Percentiles rank a stretch among this genome's conserved stretches.
Evolutionary conservation across 768 basidiomycete species (phyloP).

Genomic region (Solioccasus polychromus): DNA sequence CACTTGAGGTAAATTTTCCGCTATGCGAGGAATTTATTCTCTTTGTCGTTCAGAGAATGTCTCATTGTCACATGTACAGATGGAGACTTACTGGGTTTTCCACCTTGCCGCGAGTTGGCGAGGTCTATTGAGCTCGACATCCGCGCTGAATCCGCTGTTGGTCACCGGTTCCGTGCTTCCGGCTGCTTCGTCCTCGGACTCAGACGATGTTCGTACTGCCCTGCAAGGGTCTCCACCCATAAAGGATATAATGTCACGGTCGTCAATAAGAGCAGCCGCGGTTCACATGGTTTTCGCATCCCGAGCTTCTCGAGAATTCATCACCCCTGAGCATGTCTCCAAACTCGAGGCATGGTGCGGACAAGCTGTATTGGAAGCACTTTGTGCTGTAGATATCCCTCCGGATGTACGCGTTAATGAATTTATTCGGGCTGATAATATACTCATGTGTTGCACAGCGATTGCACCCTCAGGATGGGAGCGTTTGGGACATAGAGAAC

Average conservation of each 20-base stretch:
- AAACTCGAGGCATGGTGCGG: constrained; percentile 62
- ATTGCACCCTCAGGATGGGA: constrained; percentile 51
- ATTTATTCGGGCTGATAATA: background rate
- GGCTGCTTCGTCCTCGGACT: background rate
- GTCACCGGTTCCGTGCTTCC: constrained; percentile 44
- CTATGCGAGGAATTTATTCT: background rate
- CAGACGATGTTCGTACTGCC: constrained; percentile 7
- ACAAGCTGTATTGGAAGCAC: constrained; percentile 56
- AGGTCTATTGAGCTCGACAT: constrained; percentile 26
- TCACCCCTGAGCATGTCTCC: constrained; percentile 62
- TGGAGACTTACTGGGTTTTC: constrained; percentile 82
- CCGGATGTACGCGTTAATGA: constrained; percentile 40
- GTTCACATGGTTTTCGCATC: constrained; percentile 84
- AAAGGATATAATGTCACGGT: constrained; percentile 8
- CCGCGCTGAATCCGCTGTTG: constrained; percentile 38
- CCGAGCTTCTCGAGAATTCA: constrained; percentile 68
- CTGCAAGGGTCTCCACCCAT: background rate
- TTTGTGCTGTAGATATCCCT: constrained; percentile 46
- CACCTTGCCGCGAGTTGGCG: constrained; percentile 76
- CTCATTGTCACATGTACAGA: constrained; percentile 55
- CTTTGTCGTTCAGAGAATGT: background rate
- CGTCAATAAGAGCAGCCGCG: constrained; percentile 68
- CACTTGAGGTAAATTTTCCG: constrained; percentile 56
- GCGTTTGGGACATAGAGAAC: constrained; percentile 48
- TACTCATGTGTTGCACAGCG: constrained; percentile 34